These are phyloP conservation scores for Neonectria faginata DNA, from an alignment of 2,329 filamentous ascomycete species.

Conservation along the genomic window DNA sequence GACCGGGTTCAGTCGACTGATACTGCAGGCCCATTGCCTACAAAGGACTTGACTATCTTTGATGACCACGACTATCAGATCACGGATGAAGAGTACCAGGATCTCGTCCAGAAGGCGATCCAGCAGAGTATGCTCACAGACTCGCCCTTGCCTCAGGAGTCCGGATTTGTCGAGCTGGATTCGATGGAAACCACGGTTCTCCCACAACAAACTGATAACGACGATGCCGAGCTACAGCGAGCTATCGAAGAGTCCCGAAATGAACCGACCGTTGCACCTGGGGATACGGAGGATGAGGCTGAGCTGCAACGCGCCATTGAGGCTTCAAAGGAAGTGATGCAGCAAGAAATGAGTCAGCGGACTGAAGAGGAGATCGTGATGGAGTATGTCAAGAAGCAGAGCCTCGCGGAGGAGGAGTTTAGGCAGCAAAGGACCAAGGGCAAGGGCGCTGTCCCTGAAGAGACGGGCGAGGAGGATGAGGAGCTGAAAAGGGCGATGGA, in stretches of 20 bases:
- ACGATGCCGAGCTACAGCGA: conserved; percentile 53
- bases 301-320: conserved; percentile 56
- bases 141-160: conserved; percentile 33
- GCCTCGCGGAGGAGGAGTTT: conserved; percentile 73
- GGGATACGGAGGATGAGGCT: conserved; percentile 49
- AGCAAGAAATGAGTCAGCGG: conserved; percentile 55
- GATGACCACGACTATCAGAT: conserved; percentile 59
- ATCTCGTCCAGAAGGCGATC: conserved; percentile 67
- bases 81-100: conserved; percentile 69
- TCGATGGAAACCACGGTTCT: conserved; percentile 3
- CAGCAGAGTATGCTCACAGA: conserved; percentile 59
- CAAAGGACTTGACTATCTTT: conserved; percentile 50
- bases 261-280: conserved; percentile 36
- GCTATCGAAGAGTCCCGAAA: conserved; percentile 57
- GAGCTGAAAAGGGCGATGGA: conserved; percentile 67
- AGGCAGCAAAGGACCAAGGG: conserved; percentile 51
- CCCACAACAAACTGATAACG: neutral
- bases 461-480: conserved; percentile 61
- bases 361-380: conserved; percentile 78
- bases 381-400: conserved; percentile 82
- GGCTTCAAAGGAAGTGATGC: conserved; percentile 54
- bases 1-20: conserved; percentile 45
- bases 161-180: conserved; percentile 34
- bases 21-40: conserved; percentile 38
- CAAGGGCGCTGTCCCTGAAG: conserved; percentile 48